Base-by-base conservation (phyloP, 2,329 filamentous ascomycete species). In the Aspergillus sp. region DNA sequence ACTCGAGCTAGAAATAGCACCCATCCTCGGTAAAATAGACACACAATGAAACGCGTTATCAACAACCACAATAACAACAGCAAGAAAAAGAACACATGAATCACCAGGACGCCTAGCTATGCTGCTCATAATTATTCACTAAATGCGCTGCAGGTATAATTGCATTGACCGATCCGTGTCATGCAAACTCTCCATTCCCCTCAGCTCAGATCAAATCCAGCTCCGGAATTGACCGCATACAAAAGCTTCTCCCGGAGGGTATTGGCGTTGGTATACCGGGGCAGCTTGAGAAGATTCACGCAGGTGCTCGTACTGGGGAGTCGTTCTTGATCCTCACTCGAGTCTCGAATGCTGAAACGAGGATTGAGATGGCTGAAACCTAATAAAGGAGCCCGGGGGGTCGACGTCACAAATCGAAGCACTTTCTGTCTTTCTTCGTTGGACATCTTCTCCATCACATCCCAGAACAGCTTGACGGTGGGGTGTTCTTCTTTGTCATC, bases 281-380 rank as follows among this genome's bases (percentile, higher is more conserved):
- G 95, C 66, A 99, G 78, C 81, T 99, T 99, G 51, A 99, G 79
- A 67, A 99, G 74, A 73, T 99, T 99, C 27, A 98, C 92, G 70
- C 95, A 99, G 0, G 95, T 99, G 73, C 93, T 97, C 17, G 95
- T 92, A 72, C 92, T 98, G 2, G 95, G 95, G 64, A 97, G 79
- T 60, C 95, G 83, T 51, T 86, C 84, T 76, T 94, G 85, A 70
- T 96, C 91, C 25, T 79, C 80, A 4, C 91, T 90, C 0, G 87
- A 88, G 76, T 99, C 95, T 4, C 95, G 82, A 64, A 99, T 98
- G 71, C 88, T 94, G 75, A 99, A 99, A 41, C 83, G 82, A 2
- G 95, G 95, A 59, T 88, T 90, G 64, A 99, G 79, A 70, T 95
- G 90, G 17, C 87, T 86, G 72, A 99, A 99, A 0, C 95, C 95